Evolutionary conservation across 306 rosid genomes (phyloP), one percentile per base, ranked within the genome.

Genomic region (Pueraria montana): DNA sequence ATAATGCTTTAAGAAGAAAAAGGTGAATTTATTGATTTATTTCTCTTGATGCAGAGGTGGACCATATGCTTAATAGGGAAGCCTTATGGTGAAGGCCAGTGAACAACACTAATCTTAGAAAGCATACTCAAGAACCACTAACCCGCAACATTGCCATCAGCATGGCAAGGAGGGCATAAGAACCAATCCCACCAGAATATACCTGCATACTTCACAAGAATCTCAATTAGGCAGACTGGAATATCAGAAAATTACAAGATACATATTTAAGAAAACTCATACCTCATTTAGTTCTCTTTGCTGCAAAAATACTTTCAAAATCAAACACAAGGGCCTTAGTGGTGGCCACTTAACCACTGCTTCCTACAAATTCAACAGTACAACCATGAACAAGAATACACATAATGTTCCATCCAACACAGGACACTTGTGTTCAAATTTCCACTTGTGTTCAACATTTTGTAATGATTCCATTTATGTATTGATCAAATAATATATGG

Each of bases 221-320:
- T 77, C 56, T 76, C 78, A 80, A 85, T 86, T 77, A 81, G 85
- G 77, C 5, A 82, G 76, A 68, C 64, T 42, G 49, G 72, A 76
- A 14, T n/a, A n/a, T 58, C 12, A 72, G 62, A 72, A 63, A 42
- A 65, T 76, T 76, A 49, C 61, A 27, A 6, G 26, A 62, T 55
- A 21, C 49, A 69, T 63, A 11, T 61, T 46, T 40, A 55, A 68
- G 73, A 36, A 73, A 82, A 65, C 27, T 21, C 82, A 85, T 78
- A 90, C 99, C 98, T 94, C 99, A 52, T 96, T 96, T 72, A 94
- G 91, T 74, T 96, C 99, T 88, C 99, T 92, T 86, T 96, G 99
- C 78, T 92, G 99, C 75, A 94, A 88, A 91, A 92, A 92, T 68
- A 94, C 93, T 89, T 96, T 96, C 77, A 96, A 89, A 82, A 94